Evolutionary conservation across 148 eudicot species (phyloP), one percentile per base, ranked within the genome.

Genomic region (Camellia lanceoleosa): DNA sequence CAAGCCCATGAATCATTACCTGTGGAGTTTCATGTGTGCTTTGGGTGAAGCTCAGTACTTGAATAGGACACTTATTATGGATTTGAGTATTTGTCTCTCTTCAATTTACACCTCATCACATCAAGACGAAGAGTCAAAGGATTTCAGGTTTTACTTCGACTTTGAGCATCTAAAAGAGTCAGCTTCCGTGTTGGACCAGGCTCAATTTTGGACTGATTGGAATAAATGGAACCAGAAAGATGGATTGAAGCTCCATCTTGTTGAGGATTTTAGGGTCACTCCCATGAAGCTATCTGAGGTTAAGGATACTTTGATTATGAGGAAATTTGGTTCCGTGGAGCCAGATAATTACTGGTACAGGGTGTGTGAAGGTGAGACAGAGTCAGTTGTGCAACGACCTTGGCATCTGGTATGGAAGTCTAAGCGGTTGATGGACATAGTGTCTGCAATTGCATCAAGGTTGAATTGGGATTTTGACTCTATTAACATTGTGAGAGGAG

Each of bases 331-430:
- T 44, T 38, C 64, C 0, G 98, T 94, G 62, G 99, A 97, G 80
- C 99, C 97, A 0, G 97, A 96, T 80, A 92, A 92, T 83, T 96
- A 94, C 85, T 96, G 99, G 99, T 92, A 92, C 74, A 84, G 99
- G 15, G 99, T 96, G 7, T 96, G 99, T 76, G 99, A 96, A 89
- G 99, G 99, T 47, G 92, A 92, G 77, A 88, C 97, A 20, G 98
- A 91, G 52, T 88, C 92, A 10, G 91, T 90, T 73, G 87, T 96
- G 74, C 88, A 92, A 80, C 82, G 99, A 68, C 99, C 99, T 58
- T 96, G 99, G 99, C 94, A 92, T 80, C 20, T 91, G 89, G 54
- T 94, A 14, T 92, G 97, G 98, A 96, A 96, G 71, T 91, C 99
- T 2, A 92, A 91, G 84, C 80, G 98, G 79, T 80, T 96, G 82